Conservation (phyloP, 1,284 basidiomycete genomes). For the Neolentinus lepideus region DNA sequence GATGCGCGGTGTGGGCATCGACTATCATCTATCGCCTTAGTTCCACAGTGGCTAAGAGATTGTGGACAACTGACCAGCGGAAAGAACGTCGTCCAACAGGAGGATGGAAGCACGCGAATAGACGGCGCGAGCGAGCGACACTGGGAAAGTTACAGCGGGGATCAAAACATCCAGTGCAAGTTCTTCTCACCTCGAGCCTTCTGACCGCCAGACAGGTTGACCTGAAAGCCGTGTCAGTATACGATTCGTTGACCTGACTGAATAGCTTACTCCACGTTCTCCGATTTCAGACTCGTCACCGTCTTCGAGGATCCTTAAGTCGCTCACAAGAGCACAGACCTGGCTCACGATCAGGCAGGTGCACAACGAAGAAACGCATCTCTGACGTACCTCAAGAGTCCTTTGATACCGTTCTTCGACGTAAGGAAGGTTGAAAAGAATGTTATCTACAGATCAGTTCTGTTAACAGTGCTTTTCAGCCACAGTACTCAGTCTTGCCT, state of each 20-base stretch:
- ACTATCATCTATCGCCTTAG: conserved; percentile 27
- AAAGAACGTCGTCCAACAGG: conserved; percentile 86
- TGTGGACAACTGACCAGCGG: conserved; percentile 38
- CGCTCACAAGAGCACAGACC: conserved; percentile 3
- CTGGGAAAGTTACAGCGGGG: conserved; percentile 26
- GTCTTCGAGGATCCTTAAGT: conserved; percentile 50
- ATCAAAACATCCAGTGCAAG: background rate
- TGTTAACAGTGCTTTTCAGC: background rate
- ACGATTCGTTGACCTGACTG: conserved; percentile 16
- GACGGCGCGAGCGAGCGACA: conserved; percentile 84
- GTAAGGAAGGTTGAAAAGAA: conserved; percentile 83
- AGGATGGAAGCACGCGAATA: conserved; percentile 87
- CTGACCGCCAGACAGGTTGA: conserved; percentile 91
- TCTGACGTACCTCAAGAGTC: conserved; percentile 51
- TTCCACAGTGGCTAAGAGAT: background rate
- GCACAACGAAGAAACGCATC: background rate
- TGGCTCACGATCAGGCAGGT: too few species aligned
- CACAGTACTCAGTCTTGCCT: conserved; percentile 37
- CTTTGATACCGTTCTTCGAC: conserved; percentile 72
- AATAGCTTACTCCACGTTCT: conserved; percentile 60
- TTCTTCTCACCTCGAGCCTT: conserved; percentile 72
- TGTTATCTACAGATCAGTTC: conserved; percentile 60
- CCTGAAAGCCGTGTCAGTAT: conserved; percentile 29
- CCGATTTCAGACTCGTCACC: conserved; percentile 92
- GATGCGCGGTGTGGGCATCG: conserved; percentile 85